These are phyloP conservation scores for Mycena vulgaris DNA, from an alignment of 768 basidiomycete species.

Conservation along the genomic window DNA sequence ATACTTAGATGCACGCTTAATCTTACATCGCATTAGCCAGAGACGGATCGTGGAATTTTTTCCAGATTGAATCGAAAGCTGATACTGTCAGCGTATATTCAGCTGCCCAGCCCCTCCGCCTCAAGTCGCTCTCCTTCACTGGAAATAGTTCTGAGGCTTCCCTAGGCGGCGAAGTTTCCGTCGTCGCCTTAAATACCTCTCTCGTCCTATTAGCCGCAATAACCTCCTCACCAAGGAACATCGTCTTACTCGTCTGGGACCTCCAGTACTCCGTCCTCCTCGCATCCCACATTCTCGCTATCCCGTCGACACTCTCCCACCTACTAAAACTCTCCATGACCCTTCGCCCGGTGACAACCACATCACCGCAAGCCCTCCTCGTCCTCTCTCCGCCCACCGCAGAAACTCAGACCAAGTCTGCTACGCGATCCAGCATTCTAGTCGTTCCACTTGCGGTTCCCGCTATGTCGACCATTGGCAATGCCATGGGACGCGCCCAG, in stretches of 20 bases:
- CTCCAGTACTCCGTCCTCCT: constrained; percentile 77
- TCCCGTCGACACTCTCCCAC: constrained; percentile 60
- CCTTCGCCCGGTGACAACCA: constrained; percentile 50
- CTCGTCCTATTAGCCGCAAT: constrained; percentile 69
- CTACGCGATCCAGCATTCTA: constrained; percentile 67
- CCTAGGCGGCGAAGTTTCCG: constrained; percentile 44
- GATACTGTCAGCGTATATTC: constrained; percentile 42
- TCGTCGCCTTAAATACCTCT: constrained; percentile 69
- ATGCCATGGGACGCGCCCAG: constrained; percentile 69
- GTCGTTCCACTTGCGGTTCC: constrained; percentile 72
- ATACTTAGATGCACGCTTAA: neutral
- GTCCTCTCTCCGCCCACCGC: constrained; percentile 58
- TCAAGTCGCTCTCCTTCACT: constrained; percentile 42
- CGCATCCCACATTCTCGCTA: constrained; percentile 64
- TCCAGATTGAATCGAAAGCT: constrained; percentile 52
- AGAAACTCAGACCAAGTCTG: constrained; percentile 42
- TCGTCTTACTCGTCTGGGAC: constrained; percentile 77
- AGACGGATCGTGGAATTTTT: constrained; percentile 37
- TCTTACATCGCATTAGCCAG: constrained; percentile 12
- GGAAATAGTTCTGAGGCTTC: constrained; percentile 3
- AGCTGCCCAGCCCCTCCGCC: constrained; percentile 47
- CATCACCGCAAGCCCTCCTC: constrained; percentile 67
- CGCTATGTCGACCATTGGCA: constrained; percentile 71
- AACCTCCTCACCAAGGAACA: constrained; percentile 56
- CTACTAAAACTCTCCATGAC: constrained; percentile 47